Conservation (phyloP, 1,284 basidiomycete species). For the Vanrija sp. region DNA sequence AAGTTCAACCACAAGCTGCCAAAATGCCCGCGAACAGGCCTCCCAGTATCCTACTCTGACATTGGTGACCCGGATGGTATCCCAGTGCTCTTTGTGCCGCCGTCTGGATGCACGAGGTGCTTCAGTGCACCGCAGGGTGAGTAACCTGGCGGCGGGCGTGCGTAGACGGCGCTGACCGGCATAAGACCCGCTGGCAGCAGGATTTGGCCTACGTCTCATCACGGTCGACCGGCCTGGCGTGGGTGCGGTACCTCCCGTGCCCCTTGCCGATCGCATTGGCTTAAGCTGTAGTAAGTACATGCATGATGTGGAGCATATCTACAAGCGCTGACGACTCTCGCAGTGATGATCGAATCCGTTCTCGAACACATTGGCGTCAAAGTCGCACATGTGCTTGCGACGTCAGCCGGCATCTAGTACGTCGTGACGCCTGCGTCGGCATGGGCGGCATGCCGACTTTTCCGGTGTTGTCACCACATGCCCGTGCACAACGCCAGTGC, state of each 20-base stretch:
- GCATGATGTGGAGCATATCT: not conserved
- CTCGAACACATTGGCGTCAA: conserved; percentile 38
- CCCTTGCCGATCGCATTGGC: conserved; percentile 31
- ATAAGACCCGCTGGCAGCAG: conserved; percentile 36
- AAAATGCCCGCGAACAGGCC: conserved; percentile 34
- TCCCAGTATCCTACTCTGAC: conserved; percentile 37
- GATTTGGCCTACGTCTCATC: conserved; percentile 39
- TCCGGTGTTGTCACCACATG: not conserved
- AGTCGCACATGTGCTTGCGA: conserved; percentile 34
- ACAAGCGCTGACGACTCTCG: not conserved
- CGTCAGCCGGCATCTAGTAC: conserved; percentile 43
- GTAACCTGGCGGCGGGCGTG: conserved; percentile 2
- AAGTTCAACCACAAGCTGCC: conserved; percentile 36
- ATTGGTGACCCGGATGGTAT: conserved; percentile 40
- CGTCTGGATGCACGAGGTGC: conserved; percentile 43
- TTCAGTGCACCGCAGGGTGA: conserved; percentile 42
- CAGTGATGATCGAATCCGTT: conserved; percentile 41
- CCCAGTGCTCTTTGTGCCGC: conserved; percentile 36
- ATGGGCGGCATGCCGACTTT: not conserved
- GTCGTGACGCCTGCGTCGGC: not conserved
- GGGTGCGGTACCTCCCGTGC: conserved; percentile 37
- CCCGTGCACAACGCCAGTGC: not conserved
- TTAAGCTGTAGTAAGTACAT: conserved; percentile 29
- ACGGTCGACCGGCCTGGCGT: conserved; percentile 42
- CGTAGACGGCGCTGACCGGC: not conserved